Percentiles rank a stretch among this genome's conserved stretches.
Evolutionary conservation across 2,329 filamentous ascomycete species (phyloP).

Genomic region (Dothiorella sarmentorum): DNA sequence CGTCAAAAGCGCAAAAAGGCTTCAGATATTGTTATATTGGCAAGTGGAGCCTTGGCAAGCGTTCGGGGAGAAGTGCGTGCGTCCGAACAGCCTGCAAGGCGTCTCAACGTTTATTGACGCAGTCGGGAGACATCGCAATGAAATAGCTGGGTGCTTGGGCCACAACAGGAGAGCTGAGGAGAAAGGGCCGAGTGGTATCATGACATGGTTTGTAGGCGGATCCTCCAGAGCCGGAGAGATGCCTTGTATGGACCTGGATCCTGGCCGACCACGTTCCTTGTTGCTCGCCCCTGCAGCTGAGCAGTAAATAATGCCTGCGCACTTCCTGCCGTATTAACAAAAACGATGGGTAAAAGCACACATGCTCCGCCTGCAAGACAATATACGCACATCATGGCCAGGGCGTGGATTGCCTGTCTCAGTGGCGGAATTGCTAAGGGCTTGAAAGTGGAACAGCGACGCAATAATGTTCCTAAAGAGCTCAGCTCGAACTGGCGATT

Average conservation of each 20-base stretch:
- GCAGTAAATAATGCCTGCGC: background rate
- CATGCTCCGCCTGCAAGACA: background rate
- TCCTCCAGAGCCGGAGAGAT: background rate
- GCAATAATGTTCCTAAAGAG: background rate
- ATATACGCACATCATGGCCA: background rate
- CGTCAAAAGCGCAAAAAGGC: background rate
- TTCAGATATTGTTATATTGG: background rate
- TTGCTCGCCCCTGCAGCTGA: slow-evolving; percentile 1
- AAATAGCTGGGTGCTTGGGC: slow-evolving; percentile 3
- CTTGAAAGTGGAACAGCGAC: background rate
- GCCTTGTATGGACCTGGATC: background rate
- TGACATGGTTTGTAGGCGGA: background rate
- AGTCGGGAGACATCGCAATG: background rate
- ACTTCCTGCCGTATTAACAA: background rate
- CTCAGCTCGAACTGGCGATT: slow-evolving; percentile 6
- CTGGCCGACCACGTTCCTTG: background rate
- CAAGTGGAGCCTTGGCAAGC: background rate
- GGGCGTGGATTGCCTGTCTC: background rate
- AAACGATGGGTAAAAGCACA: background rate
- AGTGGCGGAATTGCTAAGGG: background rate
- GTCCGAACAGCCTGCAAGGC: background rate
- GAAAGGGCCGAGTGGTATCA: slow-evolving; percentile 3
- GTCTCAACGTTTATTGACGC: background rate
- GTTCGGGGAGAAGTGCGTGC: background rate
- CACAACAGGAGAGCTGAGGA: background rate